Evolutionary conservation across 208 protist genomes (phyloP).

Genomic region (Balamuthia mandrillaris): DNA sequence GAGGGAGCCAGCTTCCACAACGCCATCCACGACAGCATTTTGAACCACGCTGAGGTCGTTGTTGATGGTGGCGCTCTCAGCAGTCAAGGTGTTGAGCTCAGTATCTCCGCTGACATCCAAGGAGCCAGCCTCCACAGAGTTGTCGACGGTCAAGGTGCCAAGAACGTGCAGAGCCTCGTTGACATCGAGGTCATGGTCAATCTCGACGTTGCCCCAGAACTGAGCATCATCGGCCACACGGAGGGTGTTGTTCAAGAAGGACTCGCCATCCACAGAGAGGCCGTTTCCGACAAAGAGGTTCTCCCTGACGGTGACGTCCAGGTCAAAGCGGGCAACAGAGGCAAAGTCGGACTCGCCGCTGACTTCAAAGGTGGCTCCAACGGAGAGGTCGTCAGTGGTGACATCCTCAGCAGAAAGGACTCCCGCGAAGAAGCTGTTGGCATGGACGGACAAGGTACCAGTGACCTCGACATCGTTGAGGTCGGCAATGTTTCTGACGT

Average conservation of each 20-base stretch:
- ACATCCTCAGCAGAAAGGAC: too few relatives aligned
- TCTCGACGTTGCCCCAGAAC: not conserved
- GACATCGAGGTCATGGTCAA: not conserved
- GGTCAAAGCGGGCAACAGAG: not conserved
- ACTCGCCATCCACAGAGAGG: not conserved
- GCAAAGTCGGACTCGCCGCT: conserved; percentile 1
- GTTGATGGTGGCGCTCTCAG: too few relatives aligned
- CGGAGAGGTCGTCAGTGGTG: not conserved
- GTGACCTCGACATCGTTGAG: too few relatives aligned
- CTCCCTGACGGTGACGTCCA: not conserved
- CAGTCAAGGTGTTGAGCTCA: too few relatives aligned
- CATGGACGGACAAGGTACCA: too few relatives aligned
- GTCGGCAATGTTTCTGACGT: too few relatives aligned
- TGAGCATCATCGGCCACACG: not conserved
- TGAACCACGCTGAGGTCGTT: not conserved
- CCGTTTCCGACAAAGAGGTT: not conserved
- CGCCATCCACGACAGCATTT: not conserved
- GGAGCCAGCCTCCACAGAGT: too few relatives aligned
- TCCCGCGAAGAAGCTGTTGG: too few relatives aligned
- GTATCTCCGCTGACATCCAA: not conserved
- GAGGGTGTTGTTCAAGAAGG: not conserved
- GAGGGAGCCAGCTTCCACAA: not conserved
- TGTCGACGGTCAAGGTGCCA: too few relatives aligned
- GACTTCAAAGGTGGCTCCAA: not conserved
- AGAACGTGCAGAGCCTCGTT: not conserved